A percentile compares a stretch with the other conserved stretches of the same genome.
Evolutionary conservation across 2,329 filamentous ascomycete genomes (phyloP).

Genomic region (Teratosphaeria viscida): DNA sequence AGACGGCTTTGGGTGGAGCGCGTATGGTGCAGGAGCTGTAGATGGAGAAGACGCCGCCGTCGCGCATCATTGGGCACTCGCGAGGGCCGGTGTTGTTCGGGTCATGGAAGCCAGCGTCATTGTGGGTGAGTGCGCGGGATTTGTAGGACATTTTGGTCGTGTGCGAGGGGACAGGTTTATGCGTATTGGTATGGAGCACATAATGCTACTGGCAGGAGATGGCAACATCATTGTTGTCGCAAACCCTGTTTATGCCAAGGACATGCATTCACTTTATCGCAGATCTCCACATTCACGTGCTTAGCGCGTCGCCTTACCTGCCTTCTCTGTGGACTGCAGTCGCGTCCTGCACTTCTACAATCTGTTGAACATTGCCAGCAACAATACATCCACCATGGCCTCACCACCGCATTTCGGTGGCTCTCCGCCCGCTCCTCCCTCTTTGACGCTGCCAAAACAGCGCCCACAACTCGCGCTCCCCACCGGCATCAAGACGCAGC

Average conservation of each 20-base stretch:
- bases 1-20: conserved; percentile 33
- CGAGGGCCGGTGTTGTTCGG: conserved; percentile 17
- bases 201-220: neutral
- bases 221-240: neutral
- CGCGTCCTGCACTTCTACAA: neutral
- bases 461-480: conserved; percentile 49
- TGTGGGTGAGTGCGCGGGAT: neutral
- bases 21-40: conserved; percentile 27
- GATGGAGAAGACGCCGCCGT: conserved; percentile 24
- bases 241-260: neutral
- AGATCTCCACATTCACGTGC: neutral
- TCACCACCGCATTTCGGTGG: conserved; percentile 1
- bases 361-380: neutral
- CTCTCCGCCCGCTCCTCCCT: neutral
- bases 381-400: conserved; percentile 1
- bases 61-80: conserved; percentile 18
- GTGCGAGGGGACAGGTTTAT: neutral
- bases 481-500: conserved; percentile 28
- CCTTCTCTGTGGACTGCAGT: neutral
- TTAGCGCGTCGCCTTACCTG: neutral
- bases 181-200: neutral
- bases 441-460: conserved; percentile 39
- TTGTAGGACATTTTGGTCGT: neutral
- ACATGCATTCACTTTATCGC: neutral
- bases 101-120: conserved; percentile 15